phyloP scores from a whole-genome alignment of 805 yeast species.

The Metschnikowia lachancei region DNA sequence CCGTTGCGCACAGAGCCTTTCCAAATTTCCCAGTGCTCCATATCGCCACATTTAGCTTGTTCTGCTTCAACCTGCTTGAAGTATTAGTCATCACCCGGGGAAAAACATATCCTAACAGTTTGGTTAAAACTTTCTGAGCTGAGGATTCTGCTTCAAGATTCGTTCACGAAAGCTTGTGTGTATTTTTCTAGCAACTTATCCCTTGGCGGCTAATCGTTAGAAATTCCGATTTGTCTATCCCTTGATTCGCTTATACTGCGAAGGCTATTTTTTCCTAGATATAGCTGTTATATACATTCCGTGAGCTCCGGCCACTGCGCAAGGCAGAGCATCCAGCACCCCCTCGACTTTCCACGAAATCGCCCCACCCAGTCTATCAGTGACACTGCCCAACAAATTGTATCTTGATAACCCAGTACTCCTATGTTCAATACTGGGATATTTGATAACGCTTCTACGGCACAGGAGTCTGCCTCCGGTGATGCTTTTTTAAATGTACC shows the following conservation, averaged over 20 bases:
- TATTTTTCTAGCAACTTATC: neutral
- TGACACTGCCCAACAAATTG: neutral
- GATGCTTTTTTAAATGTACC: constrained; percentile 26
- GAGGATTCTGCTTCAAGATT: neutral
- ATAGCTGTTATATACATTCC: constrained; percentile 6
- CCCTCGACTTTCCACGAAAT: constrained; percentile 5
- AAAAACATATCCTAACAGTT: neutral
- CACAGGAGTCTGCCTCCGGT: constrained; percentile 24
- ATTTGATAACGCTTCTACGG: constrained; percentile 32
- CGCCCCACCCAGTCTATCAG: neutral
- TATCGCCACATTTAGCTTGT: neutral
- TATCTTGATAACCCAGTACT: neutral
- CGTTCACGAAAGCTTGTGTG: neutral
- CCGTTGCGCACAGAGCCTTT: neutral
- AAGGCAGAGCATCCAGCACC: constrained; percentile 5
- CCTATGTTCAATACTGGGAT: constrained; percentile 44
- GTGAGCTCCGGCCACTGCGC: constrained; percentile 10
- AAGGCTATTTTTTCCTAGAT: constrained; percentile 10
- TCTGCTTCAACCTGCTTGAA: neutral
- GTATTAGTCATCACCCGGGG: neutral
- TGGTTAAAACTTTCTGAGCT: neutral
- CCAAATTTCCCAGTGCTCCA: neutral
- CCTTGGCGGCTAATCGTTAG: neutral
- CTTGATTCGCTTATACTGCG: constrained; percentile 13
- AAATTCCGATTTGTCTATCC: constrained; percentile 7